Conservation (phyloP, 306 rosid genomes). For the Rosa chinensis region DNA sequence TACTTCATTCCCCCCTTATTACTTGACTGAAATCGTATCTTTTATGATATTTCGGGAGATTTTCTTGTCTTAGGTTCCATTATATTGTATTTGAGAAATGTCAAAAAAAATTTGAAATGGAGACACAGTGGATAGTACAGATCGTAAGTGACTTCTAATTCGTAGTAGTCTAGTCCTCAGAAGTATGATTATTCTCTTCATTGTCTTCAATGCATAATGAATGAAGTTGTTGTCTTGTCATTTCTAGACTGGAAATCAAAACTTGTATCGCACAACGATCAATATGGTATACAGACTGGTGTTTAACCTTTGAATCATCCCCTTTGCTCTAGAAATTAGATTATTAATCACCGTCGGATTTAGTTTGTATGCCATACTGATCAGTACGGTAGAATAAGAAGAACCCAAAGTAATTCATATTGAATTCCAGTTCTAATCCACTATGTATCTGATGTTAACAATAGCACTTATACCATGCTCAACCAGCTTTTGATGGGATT, state of each 20-base stretch:
- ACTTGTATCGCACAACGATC: background rate
- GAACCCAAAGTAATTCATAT: background rate
- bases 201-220: background rate
- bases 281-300: background rate
- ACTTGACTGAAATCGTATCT: background rate
- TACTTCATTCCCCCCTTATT: background rate
- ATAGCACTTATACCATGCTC: background rate
- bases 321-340: background rate
- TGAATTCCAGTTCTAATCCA: background rate
- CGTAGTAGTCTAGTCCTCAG: background rate
- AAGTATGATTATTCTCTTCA: background rate
- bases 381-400: background rate
- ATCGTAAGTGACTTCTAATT: background rate
- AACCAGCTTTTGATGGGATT: slow-evolving; percentile 8
- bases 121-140: background rate
- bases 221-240: background rate
- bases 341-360: background rate
- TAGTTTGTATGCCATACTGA: background rate
- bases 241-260: background rate
- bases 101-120: background rate
- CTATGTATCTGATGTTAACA: background rate
- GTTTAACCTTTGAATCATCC: background rate
- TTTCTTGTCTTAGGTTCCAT: background rate
- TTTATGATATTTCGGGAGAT: background rate
- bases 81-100: background rate